Evolutionary conservation across 169 alveolate species (phyloP).

Genomic region (Cryptosporidium felis): DNA sequence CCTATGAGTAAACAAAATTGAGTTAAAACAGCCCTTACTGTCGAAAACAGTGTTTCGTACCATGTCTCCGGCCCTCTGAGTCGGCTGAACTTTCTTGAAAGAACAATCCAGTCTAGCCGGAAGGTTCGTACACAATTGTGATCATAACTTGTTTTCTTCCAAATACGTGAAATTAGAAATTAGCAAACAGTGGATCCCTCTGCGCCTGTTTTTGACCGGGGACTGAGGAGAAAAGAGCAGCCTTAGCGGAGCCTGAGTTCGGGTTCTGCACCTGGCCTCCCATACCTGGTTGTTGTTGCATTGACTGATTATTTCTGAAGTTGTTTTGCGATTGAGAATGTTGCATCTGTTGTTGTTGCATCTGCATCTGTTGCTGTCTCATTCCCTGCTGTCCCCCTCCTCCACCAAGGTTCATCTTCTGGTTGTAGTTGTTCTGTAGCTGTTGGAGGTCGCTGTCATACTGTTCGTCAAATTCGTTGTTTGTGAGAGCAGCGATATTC

Average conservation of each 20-base stretch:
- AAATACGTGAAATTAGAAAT: background rate
- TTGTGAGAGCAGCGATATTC: conserved; percentile 72
- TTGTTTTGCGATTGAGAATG: conserved; percentile 31
- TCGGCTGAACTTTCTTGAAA: no score
- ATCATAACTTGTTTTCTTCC: background rate
- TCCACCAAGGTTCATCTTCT: conserved; percentile 22
- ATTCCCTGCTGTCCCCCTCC: background rate
- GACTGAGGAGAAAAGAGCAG: conserved; percentile 50
- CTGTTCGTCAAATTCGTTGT: conserved; percentile 60
- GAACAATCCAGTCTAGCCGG: no score
- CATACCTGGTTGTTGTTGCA: background rate
- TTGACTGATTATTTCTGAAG: conserved; percentile 2
- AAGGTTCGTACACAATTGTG: no score
- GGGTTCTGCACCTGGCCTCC: background rate
- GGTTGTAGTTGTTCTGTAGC: conserved; percentile 30
- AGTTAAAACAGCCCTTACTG: no score
- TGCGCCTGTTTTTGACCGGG: conserved; percentile 56
- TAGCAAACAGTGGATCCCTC: conserved; percentile 63
- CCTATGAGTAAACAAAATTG: no score
- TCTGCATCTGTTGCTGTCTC: conserved; percentile 19
- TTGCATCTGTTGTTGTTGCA: conserved; percentile 10
- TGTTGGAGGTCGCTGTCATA: conserved; percentile 59
- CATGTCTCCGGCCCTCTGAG: no score
- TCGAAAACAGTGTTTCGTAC: no score
- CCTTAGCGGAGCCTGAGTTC: conserved; percentile 1